phyloP scores from a whole-genome alignment of 1,284 basidiomycete genomes.

The Trichosporon ovoides region DNA sequence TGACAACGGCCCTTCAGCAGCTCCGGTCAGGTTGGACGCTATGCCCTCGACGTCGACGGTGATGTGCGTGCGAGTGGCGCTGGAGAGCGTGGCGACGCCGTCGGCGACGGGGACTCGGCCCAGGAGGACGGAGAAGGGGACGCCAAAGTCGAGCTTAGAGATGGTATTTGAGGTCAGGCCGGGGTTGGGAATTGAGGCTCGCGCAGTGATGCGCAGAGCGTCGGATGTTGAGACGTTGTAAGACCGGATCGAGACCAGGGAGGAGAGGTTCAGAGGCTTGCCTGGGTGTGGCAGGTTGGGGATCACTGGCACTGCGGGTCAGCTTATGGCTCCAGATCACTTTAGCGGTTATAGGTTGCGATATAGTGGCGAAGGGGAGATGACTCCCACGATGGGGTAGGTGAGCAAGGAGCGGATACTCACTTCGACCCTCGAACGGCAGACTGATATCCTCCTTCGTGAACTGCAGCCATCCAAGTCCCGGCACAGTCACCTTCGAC shows the following conservation, averaged over 20 bases:
- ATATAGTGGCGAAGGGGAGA: too few species aligned
- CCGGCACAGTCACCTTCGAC: slow-evolving; percentile 24
- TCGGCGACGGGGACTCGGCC: slow-evolving; percentile 33
- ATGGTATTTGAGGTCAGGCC: slow-evolving; percentile 5
- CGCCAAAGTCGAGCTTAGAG: slow-evolving; percentile 5
- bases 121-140: slow-evolving; percentile 41
- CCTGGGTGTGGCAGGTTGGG: slow-evolving; percentile 43
- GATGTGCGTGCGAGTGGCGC: background rate
- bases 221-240: slow-evolving; percentile 30
- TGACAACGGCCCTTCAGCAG: slow-evolving; percentile 17
- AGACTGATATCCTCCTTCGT: slow-evolving; percentile 29
- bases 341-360: too few species aligned
- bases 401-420: slow-evolving; percentile 20
- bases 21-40: slow-evolving; percentile 28
- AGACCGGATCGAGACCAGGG: slow-evolving; percentile 34
- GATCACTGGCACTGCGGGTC: slow-evolving; percentile 39
- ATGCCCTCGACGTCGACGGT: slow-evolving; percentile 13
- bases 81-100: slow-evolving; percentile 28
- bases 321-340: too few species aligned
- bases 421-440: slow-evolving; percentile 32
- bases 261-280: slow-evolving; percentile 33
- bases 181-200: slow-evolving; percentile 35
- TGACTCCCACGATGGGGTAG: slow-evolving; percentile 12
- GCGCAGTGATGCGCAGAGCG: slow-evolving; percentile 31
- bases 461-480: slow-evolving; percentile 31